These are phyloP conservation scores for Linum trigynum DNA, from an alignment of 345 rosid species.

Conservation along the genomic window DNA sequence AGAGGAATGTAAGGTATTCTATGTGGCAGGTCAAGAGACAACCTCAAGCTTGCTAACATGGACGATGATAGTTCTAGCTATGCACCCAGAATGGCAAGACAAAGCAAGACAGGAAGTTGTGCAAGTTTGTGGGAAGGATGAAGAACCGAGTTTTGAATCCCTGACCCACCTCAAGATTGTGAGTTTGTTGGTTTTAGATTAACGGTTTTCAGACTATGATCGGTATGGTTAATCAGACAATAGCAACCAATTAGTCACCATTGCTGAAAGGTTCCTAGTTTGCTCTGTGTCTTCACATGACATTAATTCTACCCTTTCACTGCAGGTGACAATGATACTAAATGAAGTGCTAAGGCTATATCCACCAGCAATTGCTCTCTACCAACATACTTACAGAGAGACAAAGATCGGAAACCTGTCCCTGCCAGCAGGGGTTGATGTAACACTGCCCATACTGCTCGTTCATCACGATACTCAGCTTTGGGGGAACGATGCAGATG, in stretches of 20 bases:
- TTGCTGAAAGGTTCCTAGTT: no score
- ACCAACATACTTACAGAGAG: conserved; percentile 17
- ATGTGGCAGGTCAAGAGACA: conserved; percentile 57
- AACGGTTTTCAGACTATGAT: no score
- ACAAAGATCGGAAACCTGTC: conserved; percentile 25
- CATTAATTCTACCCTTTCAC: neutral
- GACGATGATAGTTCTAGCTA: conserved; percentile 37
- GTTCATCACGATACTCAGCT: conserved; percentile 31
- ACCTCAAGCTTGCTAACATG: conserved; percentile 39
- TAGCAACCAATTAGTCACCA: no score
- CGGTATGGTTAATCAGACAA: no score
- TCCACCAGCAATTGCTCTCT: conserved; percentile 34
- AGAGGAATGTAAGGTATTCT: conserved; percentile 50
- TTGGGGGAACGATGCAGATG: conserved; percentile 36
- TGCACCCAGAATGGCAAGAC: conserved; percentile 52
- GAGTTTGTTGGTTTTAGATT: conserved; percentile 7
- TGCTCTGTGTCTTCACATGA: no score
- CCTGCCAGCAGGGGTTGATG: conserved; percentile 34
- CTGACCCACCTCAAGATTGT: conserved; percentile 29
- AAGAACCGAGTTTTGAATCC: conserved; percentile 18
- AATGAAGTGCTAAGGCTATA: conserved; percentile 38
- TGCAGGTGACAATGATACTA: conserved; percentile 36
- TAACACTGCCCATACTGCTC: conserved; percentile 26
- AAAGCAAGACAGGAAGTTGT: conserved; percentile 44
- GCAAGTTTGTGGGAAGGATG: conserved; percentile 21